Evolutionary conservation across 1,284 basidiomycete genomes (phyloP).

Genomic region (Filobasidium uniguttulatum): DNA sequence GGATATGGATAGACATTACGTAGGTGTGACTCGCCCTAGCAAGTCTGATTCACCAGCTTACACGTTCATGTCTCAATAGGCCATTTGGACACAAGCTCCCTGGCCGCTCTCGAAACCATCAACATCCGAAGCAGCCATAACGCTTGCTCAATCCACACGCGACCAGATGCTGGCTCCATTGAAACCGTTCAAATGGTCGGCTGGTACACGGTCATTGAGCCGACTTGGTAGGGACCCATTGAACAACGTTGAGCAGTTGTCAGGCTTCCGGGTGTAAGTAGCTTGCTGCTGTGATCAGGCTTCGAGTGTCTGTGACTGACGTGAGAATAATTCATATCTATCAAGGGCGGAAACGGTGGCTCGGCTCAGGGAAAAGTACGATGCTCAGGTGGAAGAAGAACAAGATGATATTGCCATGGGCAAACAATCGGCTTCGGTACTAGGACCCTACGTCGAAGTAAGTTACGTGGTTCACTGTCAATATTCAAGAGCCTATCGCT

Average conservation of each 20-base stretch:
- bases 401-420: conserved; percentile 4
- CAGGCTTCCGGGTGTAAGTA: background rate
- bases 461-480: background rate
- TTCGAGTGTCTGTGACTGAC: background rate
- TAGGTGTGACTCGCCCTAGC: background rate
- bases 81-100: background rate
- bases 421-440: background rate
- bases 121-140: background rate
- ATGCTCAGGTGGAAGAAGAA: background rate
- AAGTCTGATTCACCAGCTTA: too few relatives aligned
- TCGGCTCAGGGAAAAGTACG: background rate
- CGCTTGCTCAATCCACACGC: too few relatives aligned
- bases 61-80: background rate
- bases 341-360: background rate
- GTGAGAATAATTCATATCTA: background rate
- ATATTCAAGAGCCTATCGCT: background rate
- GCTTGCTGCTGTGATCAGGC: background rate
- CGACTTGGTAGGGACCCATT: background rate
- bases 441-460: conserved; percentile 1
- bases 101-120: background rate
- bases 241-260: background rate
- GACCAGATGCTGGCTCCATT: conserved; percentile 1
- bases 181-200: background rate
- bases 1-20: background rate
- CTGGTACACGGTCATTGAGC: background rate